Percentiles rank a stretch among this genome's conserved stretches.
Conservation (phyloP, 2,329 filamentous ascomycete genomes). For the Colletotrichum lupini region DNA sequence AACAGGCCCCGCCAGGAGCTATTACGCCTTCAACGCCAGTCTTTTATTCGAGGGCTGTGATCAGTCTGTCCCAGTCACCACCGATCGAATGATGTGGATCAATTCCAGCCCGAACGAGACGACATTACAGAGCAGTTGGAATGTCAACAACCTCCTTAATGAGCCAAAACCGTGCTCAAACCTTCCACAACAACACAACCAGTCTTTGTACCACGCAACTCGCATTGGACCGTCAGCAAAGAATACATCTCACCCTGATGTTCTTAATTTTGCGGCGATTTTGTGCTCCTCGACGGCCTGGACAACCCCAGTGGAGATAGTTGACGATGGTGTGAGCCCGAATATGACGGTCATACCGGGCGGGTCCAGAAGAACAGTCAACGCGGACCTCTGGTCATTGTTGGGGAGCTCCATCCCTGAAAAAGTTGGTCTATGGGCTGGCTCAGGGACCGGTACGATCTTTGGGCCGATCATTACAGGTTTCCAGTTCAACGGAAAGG, state of each 20-base stretch:
- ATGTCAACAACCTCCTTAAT: background rate
- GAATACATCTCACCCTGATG: background rate
- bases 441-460: background rate
- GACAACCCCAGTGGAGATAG: background rate
- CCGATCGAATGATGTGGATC: background rate
- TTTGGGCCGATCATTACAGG: background rate
- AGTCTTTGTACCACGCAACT: slow-evolving; percentile 6
- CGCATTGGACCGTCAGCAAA: background rate
- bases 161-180: slow-evolving; percentile 2
- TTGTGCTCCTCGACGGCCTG: slow-evolving; percentile 18
- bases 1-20: background rate
- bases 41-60: background rate
- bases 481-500: background rate
- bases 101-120: background rate
- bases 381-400: background rate
- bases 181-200: slow-evolving; percentile 6
- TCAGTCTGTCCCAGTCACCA: background rate
- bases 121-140: background rate
- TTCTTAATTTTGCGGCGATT: background rate
- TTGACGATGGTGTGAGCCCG: slow-evolving; percentile 11
- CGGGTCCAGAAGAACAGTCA: background rate
- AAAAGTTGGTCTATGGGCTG: background rate
- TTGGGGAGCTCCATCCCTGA: background rate
- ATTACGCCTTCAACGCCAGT: too few species aligned
- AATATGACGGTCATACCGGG: background rate